Conservation (phyloP, 371 early-diverging fungal species). For the Mortierella sp. region DNA sequence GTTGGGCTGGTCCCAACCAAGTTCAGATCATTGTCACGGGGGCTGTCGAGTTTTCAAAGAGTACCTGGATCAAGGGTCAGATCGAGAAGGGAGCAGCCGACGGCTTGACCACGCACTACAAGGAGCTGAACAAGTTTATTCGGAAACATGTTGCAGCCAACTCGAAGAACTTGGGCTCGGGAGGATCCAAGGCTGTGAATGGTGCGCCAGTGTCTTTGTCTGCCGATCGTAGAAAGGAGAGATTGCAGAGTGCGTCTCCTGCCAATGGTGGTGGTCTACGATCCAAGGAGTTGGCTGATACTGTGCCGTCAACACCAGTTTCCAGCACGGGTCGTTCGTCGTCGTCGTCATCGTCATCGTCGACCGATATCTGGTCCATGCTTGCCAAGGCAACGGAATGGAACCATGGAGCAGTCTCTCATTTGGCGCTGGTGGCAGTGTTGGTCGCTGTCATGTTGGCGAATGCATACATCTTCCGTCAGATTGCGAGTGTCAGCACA, state of each 20-base stretch:
- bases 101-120: constrained; percentile 70
- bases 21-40: constrained; percentile 76
- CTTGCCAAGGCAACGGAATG: too few relatives aligned
- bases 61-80: constrained; percentile 79
- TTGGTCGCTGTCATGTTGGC: constrained; percentile 39
- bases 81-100: constrained; percentile 79
- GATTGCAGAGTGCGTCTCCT: too few relatives aligned
- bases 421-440: constrained; percentile 8
- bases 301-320: too few relatives aligned
- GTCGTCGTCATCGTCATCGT: too few relatives aligned
- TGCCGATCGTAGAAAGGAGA: too few relatives aligned
- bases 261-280: too few relatives aligned
- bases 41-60: constrained; percentile 76
- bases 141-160: constrained; percentile 62
- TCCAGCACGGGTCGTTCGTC: too few relatives aligned
- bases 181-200: neutral
- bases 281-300: too few relatives aligned
- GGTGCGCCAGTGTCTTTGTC: neutral
- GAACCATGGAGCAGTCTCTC: neutral
- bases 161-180: constrained; percentile 25
- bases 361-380: too few relatives aligned
- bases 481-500: constrained; percentile 42
- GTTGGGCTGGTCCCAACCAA: constrained; percentile 76
- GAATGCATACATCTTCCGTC: constrained; percentile 44
- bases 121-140: constrained; percentile 64